phyloP scores from a whole-genome alignment of 352 stramenopile species.

The Thraustotheca clavata region DNA sequence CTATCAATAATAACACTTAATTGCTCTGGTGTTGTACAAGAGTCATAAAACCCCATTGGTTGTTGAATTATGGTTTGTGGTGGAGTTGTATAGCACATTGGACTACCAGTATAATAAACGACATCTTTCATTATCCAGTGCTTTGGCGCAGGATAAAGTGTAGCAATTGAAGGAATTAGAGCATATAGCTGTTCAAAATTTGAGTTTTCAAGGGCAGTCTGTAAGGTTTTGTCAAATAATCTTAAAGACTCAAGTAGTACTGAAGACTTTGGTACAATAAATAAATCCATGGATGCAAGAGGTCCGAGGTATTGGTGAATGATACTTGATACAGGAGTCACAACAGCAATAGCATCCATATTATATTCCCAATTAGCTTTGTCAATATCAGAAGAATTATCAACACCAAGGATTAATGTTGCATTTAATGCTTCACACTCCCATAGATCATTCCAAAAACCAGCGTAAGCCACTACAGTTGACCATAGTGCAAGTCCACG shows the following conservation, averaged over 20 bases:
- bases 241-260: neutral
- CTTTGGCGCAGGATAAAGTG: neutral
- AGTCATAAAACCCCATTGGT: slow-evolving; percentile 6
- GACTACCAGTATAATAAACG: slow-evolving; percentile 2
- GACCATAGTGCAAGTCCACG: slow-evolving; percentile 3
- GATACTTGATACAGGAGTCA: neutral
- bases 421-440: neutral
- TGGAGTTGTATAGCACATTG: neutral
- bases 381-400: neutral
- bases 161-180: too few species aligned
- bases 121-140: neutral
- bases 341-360: neutral
- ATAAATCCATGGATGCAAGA: neutral
- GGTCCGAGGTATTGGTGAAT: neutral
- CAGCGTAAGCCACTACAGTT: neutral
- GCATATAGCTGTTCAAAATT: neutral
- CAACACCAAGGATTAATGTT: neutral
- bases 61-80: neutral
- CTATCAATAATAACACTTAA: neutral
- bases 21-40: neutral
- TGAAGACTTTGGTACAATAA: neutral
- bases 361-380: slow-evolving; percentile 13
- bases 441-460: slow-evolving; percentile 16
- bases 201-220: neutral
- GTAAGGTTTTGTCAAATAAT: neutral